Conservation (phyloP, 2,329 filamentous ascomycete species). For the Ophiostoma sp. region DNA sequence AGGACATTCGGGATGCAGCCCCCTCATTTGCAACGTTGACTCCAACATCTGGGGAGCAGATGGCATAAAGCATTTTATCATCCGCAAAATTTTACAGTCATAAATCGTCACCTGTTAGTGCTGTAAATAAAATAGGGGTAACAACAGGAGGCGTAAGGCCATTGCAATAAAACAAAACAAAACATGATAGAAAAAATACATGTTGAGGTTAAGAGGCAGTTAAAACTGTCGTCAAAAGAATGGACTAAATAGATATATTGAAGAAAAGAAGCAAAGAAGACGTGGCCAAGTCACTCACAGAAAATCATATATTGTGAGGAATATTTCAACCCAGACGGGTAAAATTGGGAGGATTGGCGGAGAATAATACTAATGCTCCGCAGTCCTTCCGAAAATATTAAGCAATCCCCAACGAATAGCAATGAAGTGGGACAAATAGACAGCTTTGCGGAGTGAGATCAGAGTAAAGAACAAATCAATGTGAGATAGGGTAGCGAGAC, state of each 20-base stretch:
- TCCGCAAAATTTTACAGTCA: too few species aligned
- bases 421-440: background rate
- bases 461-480: background rate
- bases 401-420: background rate
- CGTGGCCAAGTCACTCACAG: background rate
- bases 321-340: background rate
- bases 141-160: background rate
- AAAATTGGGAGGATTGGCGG: conserved; percentile 7
- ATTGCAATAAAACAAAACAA: background rate
- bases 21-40: conserved; percentile 18
- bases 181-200: background rate
- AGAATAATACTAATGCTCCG: background rate
- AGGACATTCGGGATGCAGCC: background rate
- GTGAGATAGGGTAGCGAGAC: background rate
- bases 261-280: background rate
- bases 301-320: background rate
- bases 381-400: background rate
- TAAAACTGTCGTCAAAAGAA: too few species aligned
- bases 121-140: background rate
- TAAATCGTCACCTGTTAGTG: background rate
- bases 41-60: background rate
- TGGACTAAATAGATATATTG: too few species aligned
- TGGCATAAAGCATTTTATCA: too few species aligned
- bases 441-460: background rate
- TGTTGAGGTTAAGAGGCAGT: too few species aligned